A percentile compares a stretch with the other conserved stretches of the same genome.
phyloP scores from a whole-genome alignment of 148 eudicot species.

The Amaranthus hypochondriacus region DNA sequence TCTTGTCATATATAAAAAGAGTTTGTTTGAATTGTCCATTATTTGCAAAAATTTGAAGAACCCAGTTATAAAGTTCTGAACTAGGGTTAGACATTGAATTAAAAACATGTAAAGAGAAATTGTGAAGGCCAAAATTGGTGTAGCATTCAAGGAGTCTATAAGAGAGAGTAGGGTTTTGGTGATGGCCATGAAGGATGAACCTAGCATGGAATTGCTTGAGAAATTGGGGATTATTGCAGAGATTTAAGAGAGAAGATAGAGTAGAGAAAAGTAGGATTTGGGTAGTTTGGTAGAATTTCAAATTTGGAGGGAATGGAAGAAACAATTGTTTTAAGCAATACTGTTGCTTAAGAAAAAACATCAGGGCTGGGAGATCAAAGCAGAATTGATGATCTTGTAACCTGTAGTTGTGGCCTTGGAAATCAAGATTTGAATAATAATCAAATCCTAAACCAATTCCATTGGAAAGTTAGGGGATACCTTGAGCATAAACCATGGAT shows the following conservation, averaged over 20 bases:
- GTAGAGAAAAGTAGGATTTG: constrained; percentile 14
- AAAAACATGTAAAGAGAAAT: constrained; percentile 17
- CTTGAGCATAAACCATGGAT: no score
- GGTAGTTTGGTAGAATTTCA: constrained; percentile 14
- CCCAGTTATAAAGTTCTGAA: constrained; percentile 17
- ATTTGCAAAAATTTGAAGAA: constrained; percentile 22
- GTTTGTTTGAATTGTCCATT: constrained; percentile 22
- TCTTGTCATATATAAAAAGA: constrained; percentile 30
- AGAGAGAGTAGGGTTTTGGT: constrained; percentile 25
- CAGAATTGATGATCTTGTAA: neutral
- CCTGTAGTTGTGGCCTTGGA: no score
- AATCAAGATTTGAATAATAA: no score
- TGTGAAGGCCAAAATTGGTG: constrained; percentile 22
- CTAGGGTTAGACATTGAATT: constrained; percentile 20
- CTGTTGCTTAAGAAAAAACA: constrained; percentile 12
- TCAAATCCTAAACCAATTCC: no score
- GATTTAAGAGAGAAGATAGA: constrained; percentile 32
- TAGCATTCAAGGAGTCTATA: constrained; percentile 25
- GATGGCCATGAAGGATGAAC: constrained; percentile 34
- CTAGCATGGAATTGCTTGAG: constrained; percentile 39
- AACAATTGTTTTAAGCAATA: constrained; percentile 2
- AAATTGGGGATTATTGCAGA: constrained; percentile 28
- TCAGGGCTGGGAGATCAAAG: neutral
- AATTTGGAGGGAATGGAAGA: constrained; percentile 25
- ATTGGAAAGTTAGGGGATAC: no score